A percentile compares a stretch with the other conserved stretches of the same genome.
Conservation (phyloP, 768 basidiomycete species). For the Tylopilus sp. region DNA sequence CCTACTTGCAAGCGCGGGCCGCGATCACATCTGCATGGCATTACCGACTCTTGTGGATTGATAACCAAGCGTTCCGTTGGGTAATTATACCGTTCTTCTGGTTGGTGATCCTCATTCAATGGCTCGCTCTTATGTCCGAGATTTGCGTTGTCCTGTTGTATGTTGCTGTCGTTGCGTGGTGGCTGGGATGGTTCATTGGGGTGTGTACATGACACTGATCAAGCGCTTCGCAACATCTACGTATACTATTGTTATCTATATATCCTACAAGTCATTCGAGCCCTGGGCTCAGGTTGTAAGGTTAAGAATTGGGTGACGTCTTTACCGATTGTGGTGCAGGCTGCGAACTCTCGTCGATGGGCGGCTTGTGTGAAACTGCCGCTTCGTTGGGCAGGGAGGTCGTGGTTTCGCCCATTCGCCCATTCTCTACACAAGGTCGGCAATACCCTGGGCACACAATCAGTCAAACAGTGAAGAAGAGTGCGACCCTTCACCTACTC, state of each 20-base stretch:
- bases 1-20: slow-evolving; percentile 54
- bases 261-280: not conserved
- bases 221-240: slow-evolving; percentile 1
- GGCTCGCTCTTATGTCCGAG: slow-evolving; percentile 63
- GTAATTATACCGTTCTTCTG: slow-evolving; percentile 60
- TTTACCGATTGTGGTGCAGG: slow-evolving; percentile 2
- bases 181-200: slow-evolving; percentile 68
- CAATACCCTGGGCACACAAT: slow-evolving; percentile 51
- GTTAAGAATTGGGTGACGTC: not conserved
- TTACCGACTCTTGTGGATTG: slow-evolving; percentile 55
- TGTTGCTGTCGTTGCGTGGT: slow-evolving; percentile 62
- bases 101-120: slow-evolving; percentile 62
- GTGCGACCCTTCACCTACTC: slow-evolving; percentile 42
- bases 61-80: slow-evolving; percentile 62
- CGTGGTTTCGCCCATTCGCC: slow-evolving; percentile 39
- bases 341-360: slow-evolving; percentile 1
- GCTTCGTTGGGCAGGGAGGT: slow-evolving; percentile 20
- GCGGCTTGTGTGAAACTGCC: not conserved
- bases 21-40: slow-evolving; percentile 53
- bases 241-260: slow-evolving; percentile 15
- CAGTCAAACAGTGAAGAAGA: not conserved
- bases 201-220: slow-evolving; percentile 36
- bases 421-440: slow-evolving; percentile 60
- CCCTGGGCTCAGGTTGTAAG: not conserved
- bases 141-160: slow-evolving; percentile 54